Conservation (phyloP, 495 filamentous ascomycete species). For the Lepidopterella palustris region DNA sequence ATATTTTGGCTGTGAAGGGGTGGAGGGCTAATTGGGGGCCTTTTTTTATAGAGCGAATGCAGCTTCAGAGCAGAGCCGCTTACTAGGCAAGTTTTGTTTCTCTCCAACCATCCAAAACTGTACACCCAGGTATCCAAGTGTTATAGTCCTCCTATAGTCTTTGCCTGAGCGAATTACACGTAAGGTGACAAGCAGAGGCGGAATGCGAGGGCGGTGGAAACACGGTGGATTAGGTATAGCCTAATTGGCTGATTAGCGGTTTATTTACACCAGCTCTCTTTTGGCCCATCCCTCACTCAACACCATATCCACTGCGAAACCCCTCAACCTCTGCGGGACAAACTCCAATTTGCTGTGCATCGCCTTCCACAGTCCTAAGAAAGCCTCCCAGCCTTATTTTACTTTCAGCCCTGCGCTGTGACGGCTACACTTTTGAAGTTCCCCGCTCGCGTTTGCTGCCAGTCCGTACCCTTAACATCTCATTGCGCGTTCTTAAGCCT, state of each 20-base stretch:
- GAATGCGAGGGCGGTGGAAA: conserved; percentile 19
- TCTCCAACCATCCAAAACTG: neutral
- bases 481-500: conserved; percentile 7
- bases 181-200: neutral
- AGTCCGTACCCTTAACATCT: conserved; percentile 2
- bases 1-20: neutral
- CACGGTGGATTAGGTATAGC: conserved; percentile 16
- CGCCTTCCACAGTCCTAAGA: conserved; percentile 8
- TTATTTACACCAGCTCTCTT: conserved; percentile 21
- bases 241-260: conserved; percentile 24
- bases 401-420: neutral
- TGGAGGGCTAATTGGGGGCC: neutral
- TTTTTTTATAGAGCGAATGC: neutral
- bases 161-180: neutral
- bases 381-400: neutral
- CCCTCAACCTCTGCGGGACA: conserved; percentile 1
- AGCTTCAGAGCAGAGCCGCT: neutral
- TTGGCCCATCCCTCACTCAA: conserved; percentile 10
- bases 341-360: conserved; percentile 15
- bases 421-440: conserved; percentile 23
- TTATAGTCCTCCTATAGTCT: neutral
- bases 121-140: neutral
- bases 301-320: conserved; percentile 16
- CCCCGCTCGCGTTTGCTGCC: neutral
- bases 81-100: neutral